phyloP scores from a whole-genome alignment of 805 yeast genomes.

The Saccharomyces paradoxus region DNA sequence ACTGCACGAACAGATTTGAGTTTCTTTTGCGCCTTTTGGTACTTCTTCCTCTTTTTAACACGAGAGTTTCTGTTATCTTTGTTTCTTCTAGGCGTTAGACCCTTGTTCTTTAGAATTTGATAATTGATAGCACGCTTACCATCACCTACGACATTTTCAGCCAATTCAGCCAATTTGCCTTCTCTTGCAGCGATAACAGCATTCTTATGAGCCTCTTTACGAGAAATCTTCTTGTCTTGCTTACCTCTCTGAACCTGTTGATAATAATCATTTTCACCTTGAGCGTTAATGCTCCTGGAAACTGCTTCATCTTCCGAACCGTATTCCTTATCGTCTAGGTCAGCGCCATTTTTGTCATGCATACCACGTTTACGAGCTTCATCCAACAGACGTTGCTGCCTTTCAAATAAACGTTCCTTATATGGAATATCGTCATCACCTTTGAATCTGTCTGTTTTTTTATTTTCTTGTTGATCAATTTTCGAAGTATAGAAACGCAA shows the following conservation, averaged over 20 bases:
- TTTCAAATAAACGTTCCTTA: constrained; percentile 79
- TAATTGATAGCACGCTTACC: constrained; percentile 94
- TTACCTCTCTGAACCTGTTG: constrained; percentile 43
- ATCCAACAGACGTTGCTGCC: constrained; percentile 78
- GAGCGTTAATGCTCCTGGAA: constrained; percentile 37
- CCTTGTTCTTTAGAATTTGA: constrained; percentile 93
- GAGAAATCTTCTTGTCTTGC: constrained; percentile 40
- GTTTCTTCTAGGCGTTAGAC: constrained; percentile 85
- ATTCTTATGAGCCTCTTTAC: constrained; percentile 54
- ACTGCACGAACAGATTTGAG: constrained; percentile 85
- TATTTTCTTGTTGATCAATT: constrained; percentile 75
- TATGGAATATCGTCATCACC: constrained; percentile 93
- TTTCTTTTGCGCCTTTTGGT: constrained; percentile 89
- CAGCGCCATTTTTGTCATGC: constrained; percentile 47
- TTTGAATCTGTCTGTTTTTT: constrained; percentile 47
- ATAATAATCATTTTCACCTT: constrained; percentile 52
- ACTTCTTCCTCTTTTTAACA: constrained; percentile 97
- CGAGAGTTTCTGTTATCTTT: constrained; percentile 93
- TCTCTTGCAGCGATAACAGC: constrained; percentile 77
- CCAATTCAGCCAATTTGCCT: constrained; percentile 72
- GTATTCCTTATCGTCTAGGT: constrained; percentile 44
- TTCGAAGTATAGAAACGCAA: constrained; percentile 94
- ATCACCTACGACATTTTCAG: constrained; percentile 51
- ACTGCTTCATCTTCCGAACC: constrained; percentile 40
- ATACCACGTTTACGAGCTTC: constrained; percentile 83